Conservation (phyloP, 352 stramenopile genomes). For the Phytophthora parvispora region DNA sequence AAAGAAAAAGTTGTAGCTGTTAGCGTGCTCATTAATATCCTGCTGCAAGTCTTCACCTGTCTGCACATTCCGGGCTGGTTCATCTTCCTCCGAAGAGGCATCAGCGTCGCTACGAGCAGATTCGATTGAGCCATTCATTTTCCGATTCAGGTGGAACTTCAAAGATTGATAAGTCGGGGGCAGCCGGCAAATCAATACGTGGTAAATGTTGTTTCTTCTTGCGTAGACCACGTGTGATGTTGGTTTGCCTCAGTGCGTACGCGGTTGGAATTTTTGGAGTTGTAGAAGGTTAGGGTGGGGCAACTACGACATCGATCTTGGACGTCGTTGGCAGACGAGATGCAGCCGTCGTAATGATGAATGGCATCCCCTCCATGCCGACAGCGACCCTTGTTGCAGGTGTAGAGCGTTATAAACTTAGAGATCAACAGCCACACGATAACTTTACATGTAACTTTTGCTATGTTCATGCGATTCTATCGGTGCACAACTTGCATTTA, state of each 20-base stretch:
- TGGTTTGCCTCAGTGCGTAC: background rate
- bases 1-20: background rate
- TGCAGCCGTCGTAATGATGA: too few species aligned
- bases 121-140: background rate
- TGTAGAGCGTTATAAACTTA: too few species aligned
- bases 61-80: background rate
- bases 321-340: too few species aligned
- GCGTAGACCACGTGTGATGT: constrained; percentile 6
- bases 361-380: too few species aligned
- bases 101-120: background rate
- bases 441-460: too few species aligned
- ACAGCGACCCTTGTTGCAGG: too few species aligned
- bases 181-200: background rate
- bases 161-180: constrained; percentile 4
- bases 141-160: background rate
- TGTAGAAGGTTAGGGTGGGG: too few species aligned
- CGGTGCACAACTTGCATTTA: too few species aligned
- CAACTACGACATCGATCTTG: too few species aligned
- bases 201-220: background rate
- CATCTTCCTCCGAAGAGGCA: background rate
- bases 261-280: too few species aligned
- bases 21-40: background rate
- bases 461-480: too few species aligned
- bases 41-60: background rate
- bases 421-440: too few species aligned